These are phyloP conservation scores for Lithocarpus polystachyus DNA, from an alignment of 306 rosid genomes.

Conservation along the genomic window DNA sequence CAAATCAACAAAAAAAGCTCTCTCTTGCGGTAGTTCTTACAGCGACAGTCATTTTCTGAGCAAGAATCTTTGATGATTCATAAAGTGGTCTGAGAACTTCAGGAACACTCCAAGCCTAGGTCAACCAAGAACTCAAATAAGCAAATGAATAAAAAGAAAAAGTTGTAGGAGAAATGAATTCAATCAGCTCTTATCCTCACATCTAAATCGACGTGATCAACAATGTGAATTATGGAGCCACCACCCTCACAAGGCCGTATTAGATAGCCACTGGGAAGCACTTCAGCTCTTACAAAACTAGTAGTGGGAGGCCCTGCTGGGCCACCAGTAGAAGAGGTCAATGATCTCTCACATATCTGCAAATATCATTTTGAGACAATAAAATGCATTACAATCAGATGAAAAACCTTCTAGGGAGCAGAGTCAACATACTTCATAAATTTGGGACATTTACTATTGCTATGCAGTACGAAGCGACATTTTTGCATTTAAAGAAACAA, in stretches of 20 bases:
- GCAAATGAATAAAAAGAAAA: background rate
- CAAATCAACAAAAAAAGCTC: background rate
- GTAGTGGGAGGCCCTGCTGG: constrained; percentile 78
- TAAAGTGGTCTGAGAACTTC: constrained; percentile 95
- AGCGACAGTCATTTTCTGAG: constrained; percentile 84
- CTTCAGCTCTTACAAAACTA: constrained; percentile 77
- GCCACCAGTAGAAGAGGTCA: constrained; percentile 82
- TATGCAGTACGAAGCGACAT: background rate
- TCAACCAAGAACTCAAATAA: background rate
- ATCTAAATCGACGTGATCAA: constrained; percentile 87
- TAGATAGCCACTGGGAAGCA: constrained; percentile 94
- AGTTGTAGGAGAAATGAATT: background rate
- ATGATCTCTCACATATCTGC: constrained; percentile 92
- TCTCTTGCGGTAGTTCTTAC: constrained; percentile 36
- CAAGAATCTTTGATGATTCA: constrained; percentile 87
- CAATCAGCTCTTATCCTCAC: constrained; percentile 39
- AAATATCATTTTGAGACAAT: constrained; percentile 8
- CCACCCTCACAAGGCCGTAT: constrained; percentile 96
- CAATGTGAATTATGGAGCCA: constrained; percentile 92
- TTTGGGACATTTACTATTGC: background rate
- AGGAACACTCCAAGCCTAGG: constrained; percentile 91
- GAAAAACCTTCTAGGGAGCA: background rate
- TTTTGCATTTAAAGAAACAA: background rate
- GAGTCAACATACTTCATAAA: background rate
- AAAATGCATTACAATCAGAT: background rate